These are phyloP conservation scores for Begonia peltatifolia DNA, from an alignment of 306 rosid species.

Conservation along the genomic window DNA sequence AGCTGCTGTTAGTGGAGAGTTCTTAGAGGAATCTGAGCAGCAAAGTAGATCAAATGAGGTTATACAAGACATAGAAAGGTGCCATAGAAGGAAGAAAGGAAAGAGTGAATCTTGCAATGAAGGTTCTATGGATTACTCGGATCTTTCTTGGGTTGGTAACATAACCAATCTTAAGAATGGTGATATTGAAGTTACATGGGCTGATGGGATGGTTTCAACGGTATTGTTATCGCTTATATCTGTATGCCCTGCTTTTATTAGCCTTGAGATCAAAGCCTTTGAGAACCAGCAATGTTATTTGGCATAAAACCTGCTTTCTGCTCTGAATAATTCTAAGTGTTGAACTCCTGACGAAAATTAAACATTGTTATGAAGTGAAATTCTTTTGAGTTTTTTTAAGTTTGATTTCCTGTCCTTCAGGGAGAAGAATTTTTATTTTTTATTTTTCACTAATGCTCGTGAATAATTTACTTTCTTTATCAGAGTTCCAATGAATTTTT, in stretches of 20 bases:
- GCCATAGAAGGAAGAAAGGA: constrained; percentile 19
- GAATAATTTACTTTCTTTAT: background rate
- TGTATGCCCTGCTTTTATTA: background rate
- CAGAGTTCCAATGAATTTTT: background rate
- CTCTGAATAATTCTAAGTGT: too few relatives aligned
- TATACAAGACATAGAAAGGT: constrained; percentile 16
- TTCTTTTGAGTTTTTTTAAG: too few relatives aligned
- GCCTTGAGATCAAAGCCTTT: background rate
- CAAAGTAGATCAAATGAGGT: constrained; percentile 8
- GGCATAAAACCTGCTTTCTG: too few relatives aligned
- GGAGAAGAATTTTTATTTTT: background rate
- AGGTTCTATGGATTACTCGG: constrained; percentile 38
- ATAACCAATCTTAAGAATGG: constrained; percentile 87
- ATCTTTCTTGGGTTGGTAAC: constrained; percentile 97
- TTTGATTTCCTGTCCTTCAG: background rate
- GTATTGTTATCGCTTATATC: constrained; percentile 28
- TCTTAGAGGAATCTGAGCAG: constrained; percentile 20
- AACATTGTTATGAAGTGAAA: too few relatives aligned
- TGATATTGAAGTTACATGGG: constrained; percentile 98
- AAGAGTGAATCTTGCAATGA: constrained; percentile 13
- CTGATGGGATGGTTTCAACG: constrained; percentile 95
- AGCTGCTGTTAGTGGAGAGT: constrained; percentile 26
- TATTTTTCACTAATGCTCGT: background rate
- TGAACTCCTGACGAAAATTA: too few relatives aligned
- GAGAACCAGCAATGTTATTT: too few relatives aligned